Conservation (phyloP, 2,329 filamentous ascomycete genomes). For the Furcasterigmium sp. region DNA sequence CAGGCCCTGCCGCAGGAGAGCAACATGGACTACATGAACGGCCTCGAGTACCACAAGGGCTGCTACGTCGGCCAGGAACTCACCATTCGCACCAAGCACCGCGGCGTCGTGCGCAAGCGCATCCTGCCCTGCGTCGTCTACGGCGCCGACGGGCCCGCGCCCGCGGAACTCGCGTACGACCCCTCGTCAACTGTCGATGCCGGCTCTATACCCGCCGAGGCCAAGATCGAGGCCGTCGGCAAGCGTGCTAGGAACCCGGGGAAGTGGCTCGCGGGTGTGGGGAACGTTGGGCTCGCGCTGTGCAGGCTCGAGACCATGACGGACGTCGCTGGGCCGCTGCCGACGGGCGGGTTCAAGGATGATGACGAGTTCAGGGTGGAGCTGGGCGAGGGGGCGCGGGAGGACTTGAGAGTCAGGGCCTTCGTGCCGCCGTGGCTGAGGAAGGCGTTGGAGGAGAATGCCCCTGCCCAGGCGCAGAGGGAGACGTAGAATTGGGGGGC, state of each 20-base stretch:
- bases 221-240: constrained; percentile 44
- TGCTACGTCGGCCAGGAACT: constrained; percentile 97
- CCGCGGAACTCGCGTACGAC: constrained; percentile 41
- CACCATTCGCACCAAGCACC: constrained; percentile 92
- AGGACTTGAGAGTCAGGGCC: constrained; percentile 61
- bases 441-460: constrained; percentile 26
- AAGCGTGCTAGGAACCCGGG: constrained; percentile 68
- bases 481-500: constrained; percentile 3
- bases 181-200: constrained; percentile 19
- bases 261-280: constrained; percentile 73
- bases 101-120: constrained; percentile 86
- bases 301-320: constrained; percentile 92
- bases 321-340: constrained; percentile 65
- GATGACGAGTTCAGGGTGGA: constrained; percentile 23
- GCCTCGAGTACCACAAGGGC: constrained; percentile 89
- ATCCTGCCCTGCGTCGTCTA: constrained; percentile 79
- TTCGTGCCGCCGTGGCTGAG: constrained; percentile 77
- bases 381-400: constrained; percentile 8
- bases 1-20: constrained; percentile 77
- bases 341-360: constrained; percentile 57
- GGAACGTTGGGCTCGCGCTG: constrained; percentile 81
- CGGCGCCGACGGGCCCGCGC: constrained; percentile 30
- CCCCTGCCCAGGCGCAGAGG: constrained; percentile 1
- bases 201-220: constrained; percentile 35
- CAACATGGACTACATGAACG: constrained; percentile 82